Percentiles rank a stretch among this genome's conserved stretches.
phyloP scores from a whole-genome alignment of 106 monocot species.

The Narthecium ossifragum region DNA sequence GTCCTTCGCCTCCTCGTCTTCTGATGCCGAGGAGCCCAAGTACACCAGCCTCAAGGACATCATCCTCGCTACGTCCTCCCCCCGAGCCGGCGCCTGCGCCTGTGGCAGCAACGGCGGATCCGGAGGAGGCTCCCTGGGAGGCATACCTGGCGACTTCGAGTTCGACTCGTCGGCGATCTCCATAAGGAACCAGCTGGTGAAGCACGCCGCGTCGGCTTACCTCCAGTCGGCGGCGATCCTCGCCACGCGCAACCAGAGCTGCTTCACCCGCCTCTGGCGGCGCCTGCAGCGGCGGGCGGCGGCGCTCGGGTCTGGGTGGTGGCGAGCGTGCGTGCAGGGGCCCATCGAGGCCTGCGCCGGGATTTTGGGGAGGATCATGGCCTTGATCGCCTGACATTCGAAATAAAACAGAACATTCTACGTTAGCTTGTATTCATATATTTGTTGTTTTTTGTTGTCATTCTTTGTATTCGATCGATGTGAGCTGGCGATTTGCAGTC shows the following conservation, averaged over 20 bases:
- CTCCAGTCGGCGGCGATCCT: slow-evolving; percentile 48
- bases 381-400: too few relatives aligned
- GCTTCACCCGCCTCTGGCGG: slow-evolving; percentile 28
- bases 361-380: slow-evolving; percentile 1
- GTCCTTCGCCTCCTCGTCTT: not conserved
- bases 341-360: slow-evolving; percentile 6
- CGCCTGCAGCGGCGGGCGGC: not conserved
- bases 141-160: not conserved
- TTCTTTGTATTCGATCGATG: too few relatives aligned
- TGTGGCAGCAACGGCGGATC: not conserved
- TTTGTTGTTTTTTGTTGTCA: too few relatives aligned
- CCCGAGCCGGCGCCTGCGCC: not conserved
- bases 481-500: too few relatives aligned
- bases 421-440: too few relatives aligned
- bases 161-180: slow-evolving; percentile 32
- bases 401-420: too few relatives aligned
- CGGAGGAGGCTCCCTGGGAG: not conserved
- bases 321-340: slow-evolving; percentile 1
- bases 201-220: slow-evolving; percentile 65
- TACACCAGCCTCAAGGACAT: slow-evolving; percentile 73
- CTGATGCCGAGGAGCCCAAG: not conserved
- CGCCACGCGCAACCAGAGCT: slow-evolving; percentile 32
- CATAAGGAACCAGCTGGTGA: slow-evolving; percentile 55
- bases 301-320: slow-evolving; percentile 8
- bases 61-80: slow-evolving; percentile 2